phyloP scores from a whole-genome alignment of 441 rosid genomes.

The Sinapis alba region DNA sequence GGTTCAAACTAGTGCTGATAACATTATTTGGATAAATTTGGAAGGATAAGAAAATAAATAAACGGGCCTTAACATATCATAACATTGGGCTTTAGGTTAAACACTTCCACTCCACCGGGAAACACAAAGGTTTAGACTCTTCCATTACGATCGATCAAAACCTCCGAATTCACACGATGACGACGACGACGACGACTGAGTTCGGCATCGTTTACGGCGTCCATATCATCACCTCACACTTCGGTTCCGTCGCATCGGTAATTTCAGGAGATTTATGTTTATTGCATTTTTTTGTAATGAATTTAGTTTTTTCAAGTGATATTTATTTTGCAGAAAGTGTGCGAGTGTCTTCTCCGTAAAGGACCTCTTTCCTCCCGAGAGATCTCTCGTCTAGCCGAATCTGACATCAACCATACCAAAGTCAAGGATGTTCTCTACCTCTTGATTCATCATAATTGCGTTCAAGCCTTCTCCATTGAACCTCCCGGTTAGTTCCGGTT shows the following conservation, averaged over 20 bases:
- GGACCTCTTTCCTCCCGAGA: constrained; percentile 61
- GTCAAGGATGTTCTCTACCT: constrained; percentile 72
- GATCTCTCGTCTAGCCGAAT: constrained; percentile 26
- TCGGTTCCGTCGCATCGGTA: constrained; percentile 82
- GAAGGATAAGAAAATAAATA: background rate
- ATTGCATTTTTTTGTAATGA: too few relatives aligned
- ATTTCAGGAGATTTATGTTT: too few relatives aligned
- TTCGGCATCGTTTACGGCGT: constrained; percentile 73
- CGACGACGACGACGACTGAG: constrained; percentile 53
- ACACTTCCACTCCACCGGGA: background rate
- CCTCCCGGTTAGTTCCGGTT: constrained; percentile 48
- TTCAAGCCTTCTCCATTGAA: constrained; percentile 67
- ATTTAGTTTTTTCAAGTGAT: background rate
- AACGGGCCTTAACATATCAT: background rate
- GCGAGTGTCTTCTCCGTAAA: constrained; percentile 77
- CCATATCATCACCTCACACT: constrained; percentile 69
- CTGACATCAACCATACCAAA: constrained; percentile 25
- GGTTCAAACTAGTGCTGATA: too few relatives aligned
- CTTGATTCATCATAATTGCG: constrained; percentile 88
- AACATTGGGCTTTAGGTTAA: background rate
- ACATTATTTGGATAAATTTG: background rate
- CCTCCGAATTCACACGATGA: background rate
- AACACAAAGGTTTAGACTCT: background rate
- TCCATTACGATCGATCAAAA: background rate
- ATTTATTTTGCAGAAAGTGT: constrained; percentile 63